Conservation (phyloP, 2,329 filamentous ascomycete genomes). For the Talaromyces piceae region DNA sequence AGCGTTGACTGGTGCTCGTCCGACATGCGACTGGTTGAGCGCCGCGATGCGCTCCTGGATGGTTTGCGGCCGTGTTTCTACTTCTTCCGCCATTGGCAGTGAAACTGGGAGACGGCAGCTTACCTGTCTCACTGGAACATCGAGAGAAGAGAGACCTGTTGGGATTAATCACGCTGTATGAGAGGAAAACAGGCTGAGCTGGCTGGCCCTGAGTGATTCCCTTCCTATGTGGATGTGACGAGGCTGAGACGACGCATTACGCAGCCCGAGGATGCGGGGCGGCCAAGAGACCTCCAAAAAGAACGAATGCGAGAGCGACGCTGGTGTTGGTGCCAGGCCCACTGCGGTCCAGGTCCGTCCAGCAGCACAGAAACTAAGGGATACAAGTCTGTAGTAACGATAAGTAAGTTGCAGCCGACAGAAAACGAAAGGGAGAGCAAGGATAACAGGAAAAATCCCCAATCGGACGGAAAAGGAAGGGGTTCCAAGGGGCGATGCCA, state of each 20-base stretch:
- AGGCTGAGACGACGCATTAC: not conserved
- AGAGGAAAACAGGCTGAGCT: not conserved
- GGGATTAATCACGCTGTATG: not conserved
- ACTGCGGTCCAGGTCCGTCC: not conserved
- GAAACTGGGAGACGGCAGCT: not conserved
- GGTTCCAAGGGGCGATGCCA: not conserved
- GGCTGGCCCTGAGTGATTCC: not conserved
- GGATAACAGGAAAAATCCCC: not conserved
- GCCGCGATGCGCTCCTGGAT: constrained; percentile 41
- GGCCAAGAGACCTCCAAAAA: not conserved
- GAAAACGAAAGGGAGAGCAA: not conserved
- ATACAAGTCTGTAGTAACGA: too few species aligned
- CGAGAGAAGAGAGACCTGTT: not conserved
- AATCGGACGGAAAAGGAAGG: not conserved
- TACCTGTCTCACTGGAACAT: not conserved
- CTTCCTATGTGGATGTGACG: not conserved
- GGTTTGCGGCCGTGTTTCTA: constrained; percentile 36
- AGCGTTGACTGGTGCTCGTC: constrained; percentile 24
- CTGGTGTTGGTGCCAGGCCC: not conserved
- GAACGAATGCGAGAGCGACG: too few species aligned
- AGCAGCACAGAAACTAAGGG: not conserved
- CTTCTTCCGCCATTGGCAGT: constrained; percentile 29
- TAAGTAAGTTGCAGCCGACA: not conserved
- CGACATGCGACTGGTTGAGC: constrained; percentile 37
- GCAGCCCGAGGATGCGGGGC: not conserved